phyloP scores from a whole-genome alignment of 106 monocot species.

The Apostasia ramifera region DNA sequence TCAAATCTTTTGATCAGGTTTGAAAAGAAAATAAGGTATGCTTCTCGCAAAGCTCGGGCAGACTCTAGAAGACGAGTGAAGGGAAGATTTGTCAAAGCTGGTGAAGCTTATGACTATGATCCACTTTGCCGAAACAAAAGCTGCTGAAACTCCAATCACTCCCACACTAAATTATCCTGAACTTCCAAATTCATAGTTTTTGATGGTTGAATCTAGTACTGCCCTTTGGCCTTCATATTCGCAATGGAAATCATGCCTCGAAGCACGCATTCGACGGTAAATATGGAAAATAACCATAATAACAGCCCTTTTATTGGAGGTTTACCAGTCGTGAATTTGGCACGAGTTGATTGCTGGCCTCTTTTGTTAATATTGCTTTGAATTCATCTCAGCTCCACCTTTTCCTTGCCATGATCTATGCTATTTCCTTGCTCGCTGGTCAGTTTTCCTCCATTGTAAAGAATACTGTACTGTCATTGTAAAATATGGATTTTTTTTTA shows the following conservation, averaged over 20 bases:
- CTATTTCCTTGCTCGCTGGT: neutral
- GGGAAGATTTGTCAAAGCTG: slow-evolving; percentile 49
- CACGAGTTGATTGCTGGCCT: too few species aligned
- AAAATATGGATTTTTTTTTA: neutral
- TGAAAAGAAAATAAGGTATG: slow-evolving; percentile 68
- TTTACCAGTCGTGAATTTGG: neutral
- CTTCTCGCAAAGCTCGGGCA: slow-evolving; percentile 51
- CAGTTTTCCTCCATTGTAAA: neutral
- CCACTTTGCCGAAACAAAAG: slow-evolving; percentile 26
- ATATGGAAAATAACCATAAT: too few species aligned
- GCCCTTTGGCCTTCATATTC: neutral
- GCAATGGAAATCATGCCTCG: too few species aligned
- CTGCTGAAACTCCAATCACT: slow-evolving; percentile 6
- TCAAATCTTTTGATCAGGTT: slow-evolving; percentile 23
- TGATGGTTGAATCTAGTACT: neutral
- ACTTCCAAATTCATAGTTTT: neutral
- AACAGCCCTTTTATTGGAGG: too few species aligned
- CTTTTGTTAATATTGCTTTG: neutral
- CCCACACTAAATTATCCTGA: neutral
- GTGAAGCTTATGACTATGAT: slow-evolving; percentile 57
- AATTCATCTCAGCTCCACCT: neutral
- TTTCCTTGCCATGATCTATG: neutral
- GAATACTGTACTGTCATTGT: neutral
- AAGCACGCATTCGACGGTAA: too few species aligned
- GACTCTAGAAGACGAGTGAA: slow-evolving; percentile 46